These are phyloP conservation scores for Paraconiothyrium brasiliense DNA, from an alignment of 2,329 filamentous ascomycete genomes.

Conservation along the genomic window DNA sequence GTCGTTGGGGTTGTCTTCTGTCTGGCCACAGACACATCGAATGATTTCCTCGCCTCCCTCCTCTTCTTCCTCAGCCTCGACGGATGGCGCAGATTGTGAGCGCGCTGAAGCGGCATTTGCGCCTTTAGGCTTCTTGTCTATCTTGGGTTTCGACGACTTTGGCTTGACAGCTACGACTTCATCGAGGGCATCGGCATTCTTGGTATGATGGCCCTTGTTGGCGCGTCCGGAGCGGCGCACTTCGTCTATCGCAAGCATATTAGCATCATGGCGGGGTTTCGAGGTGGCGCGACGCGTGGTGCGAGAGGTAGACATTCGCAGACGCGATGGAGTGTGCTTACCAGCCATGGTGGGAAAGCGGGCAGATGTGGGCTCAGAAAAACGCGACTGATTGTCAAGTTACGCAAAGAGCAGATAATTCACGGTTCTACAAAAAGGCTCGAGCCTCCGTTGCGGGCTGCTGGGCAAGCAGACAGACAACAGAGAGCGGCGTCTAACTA, in stretches of 20 bases:
- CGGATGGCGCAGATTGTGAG: constrained; percentile 38
- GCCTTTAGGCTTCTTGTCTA: constrained; percentile 53
- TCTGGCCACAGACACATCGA: constrained; percentile 85
- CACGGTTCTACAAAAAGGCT: constrained; percentile 45
- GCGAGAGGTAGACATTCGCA: constrained; percentile 25
- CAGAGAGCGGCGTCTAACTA: constrained; percentile 38
- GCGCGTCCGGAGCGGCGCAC: constrained; percentile 92
- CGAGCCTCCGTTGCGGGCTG: constrained; percentile 31
- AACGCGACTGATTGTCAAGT: constrained; percentile 43
- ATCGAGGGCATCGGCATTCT: constrained; percentile 73
- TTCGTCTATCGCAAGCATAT: constrained; percentile 67
- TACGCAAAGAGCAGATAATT: constrained; percentile 47
- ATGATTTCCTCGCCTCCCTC: constrained; percentile 79
- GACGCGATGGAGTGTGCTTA: constrained; percentile 60
- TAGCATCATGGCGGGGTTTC: constrained; percentile 32
- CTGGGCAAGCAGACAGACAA: constrained; percentile 28
- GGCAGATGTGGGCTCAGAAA: constrained; percentile 40
- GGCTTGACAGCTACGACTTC: constrained; percentile 33
- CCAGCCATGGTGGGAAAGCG: constrained; percentile 63
- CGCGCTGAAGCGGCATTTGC: constrained; percentile 50
- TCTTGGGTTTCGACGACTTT: constrained; percentile 57
- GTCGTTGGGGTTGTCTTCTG: constrained; percentile 73
- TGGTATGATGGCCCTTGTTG: constrained; percentile 95
- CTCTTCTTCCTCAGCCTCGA: constrained; percentile 48
- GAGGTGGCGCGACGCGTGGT: constrained; percentile 24